Base-by-base conservation (phyloP, 192 early-diverging fungal species). In the Chytriomyces confervae region DNA sequence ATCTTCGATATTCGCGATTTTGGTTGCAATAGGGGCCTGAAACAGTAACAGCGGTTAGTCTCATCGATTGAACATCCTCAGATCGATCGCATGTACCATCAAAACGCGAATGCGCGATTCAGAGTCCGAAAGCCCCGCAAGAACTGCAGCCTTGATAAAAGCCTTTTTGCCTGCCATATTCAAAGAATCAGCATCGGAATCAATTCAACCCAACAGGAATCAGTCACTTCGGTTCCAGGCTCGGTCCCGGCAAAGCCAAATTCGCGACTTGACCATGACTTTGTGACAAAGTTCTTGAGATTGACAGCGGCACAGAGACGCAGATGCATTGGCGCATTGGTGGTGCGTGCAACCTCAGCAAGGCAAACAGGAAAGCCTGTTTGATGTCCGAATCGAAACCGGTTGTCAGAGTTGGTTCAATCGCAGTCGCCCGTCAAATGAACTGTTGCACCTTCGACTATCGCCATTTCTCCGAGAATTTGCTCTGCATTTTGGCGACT, bases 1-100 rank as follows among this genome's bases (percentile, higher is more conserved):
- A 91, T 93, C 97, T 86, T 98, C 97, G 51, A 93, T 89, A 62
- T 91, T 90, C 0, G 95, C 97, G 79, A 98, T 95, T 79, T 89
- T 92, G 18, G 97, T 94, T 6, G 97, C 84, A 6, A 92, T 91
- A 57, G 92, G 94, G 11, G 95, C 96, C 91, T 92, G 72, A 6
- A 13, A 7, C 10, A 18, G n/a, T n/a, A n/a, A n/a, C n/a, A n/a
- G n/a, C n/a, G n/a, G n/a, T 20, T 44, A n/a, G 46, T 61, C 29
- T 66, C 11, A 45, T 4, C 18, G 5, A 43, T 5, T 7, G 45
- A 62, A 11, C 11, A 29, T 73, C 64, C 49, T 20, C 6, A 77
- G n/a, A 9, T 27, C 64, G 45, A 62, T 0, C 43, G 46, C 18
- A 78, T 82, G 53, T 87, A 92, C 91, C 73, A 85, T 87, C 16